Evolutionary conservation across 148 eudicot genomes (phyloP), one percentile per base, ranked within the genome.

Genomic region (Nyssa sinensis): DNA sequence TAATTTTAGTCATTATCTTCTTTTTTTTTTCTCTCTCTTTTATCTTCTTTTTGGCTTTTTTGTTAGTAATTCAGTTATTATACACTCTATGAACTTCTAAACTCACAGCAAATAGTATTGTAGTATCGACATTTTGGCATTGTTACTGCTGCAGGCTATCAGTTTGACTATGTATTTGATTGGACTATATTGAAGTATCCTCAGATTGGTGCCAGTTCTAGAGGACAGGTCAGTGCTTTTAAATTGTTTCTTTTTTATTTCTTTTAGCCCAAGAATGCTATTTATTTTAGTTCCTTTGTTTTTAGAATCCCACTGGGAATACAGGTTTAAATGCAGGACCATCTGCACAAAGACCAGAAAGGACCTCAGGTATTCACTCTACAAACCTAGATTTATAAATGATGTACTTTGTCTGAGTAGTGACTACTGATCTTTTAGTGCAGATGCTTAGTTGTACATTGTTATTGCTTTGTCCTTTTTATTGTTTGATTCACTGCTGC

Each of bases 291-390:
- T 75, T 64, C 21, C 14, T 63, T 60, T 81, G 76, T 69, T 30
- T 78, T 57, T 77, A 93, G 97, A 81, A 79, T 81, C 81, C 88
- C 71, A 75, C 76, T 79, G 86, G 88, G 37, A 94, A 79, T 82
- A 83, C 86, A 57, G 92, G 85, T 72, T 35, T 86, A 77, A 91
- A 79, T 79, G 78, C 85, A n/a, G 95, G 93, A 62, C 86, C 97
- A 67, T 88, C 97, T 79, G 90, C 77, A 25, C 97, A 92, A 72
- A 90, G 88, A 81, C 90, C 88, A 47, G 92, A 87, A 79, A 87
- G 89, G 81, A 84, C 88, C 73, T 89, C 96, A 87, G 98, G 98
- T 94, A 77, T 84, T 78, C 69, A 59, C 31, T 67, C 53, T 63
- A n/a, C 27, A 1, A 8, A 60, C 33, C 69, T 47, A 34, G 51